phyloP scores from a whole-genome alignment of 495 filamentous ascomycete species.

The Aspergillus bridgeri region DNA sequence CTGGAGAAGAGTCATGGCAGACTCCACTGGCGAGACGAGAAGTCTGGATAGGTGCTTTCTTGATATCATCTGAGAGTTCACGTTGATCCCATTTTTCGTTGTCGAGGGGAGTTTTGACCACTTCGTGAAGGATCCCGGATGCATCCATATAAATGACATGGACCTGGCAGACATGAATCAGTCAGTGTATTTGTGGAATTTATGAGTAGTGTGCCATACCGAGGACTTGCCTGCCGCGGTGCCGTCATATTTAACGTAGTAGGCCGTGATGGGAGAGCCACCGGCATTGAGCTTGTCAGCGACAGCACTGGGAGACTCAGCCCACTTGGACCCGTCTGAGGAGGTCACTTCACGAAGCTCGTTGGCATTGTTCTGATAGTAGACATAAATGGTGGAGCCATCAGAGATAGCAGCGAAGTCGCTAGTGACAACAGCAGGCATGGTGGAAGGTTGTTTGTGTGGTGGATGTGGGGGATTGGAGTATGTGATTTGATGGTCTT shows the following conservation, averaged over 20 bases:
- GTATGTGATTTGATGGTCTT: neutral
- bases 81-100: neutral
- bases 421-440: neutral
- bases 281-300: neutral
- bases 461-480: neutral
- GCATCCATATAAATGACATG: slow-evolving; percentile 1
- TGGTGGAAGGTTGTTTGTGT: neutral
- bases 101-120: neutral
- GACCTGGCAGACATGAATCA: neutral
- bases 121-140: neutral
- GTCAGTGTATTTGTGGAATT: neutral
- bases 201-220: neutral
- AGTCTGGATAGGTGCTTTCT: neutral
- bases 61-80: neutral
- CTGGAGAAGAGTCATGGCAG: neutral
- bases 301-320: neutral
- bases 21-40: neutral
- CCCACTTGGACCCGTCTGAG: neutral
- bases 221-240: neutral
- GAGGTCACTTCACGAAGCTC: slow-evolving; percentile 1
- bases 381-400: neutral
- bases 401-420: neutral
- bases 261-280: slow-evolving; percentile 3
- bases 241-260: neutral
- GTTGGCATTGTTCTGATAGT: slow-evolving; percentile 2